Conservation (phyloP, 768 basidiomycete genomes). For the Leccinum barrowsii region DNA sequence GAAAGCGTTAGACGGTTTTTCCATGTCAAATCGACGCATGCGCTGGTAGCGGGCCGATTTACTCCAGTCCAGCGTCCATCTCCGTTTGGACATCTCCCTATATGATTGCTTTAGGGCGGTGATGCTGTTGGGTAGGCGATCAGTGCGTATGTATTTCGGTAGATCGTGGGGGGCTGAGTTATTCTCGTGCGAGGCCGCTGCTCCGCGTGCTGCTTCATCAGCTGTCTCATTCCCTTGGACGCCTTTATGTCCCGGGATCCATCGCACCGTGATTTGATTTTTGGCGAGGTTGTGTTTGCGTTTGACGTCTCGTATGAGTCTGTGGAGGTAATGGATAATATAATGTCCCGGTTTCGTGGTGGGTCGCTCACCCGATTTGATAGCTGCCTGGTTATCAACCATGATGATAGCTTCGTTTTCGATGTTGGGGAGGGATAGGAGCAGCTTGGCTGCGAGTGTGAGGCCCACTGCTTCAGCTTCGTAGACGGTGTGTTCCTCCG, state of each 20-base stretch:
- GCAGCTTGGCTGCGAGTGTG: neutral
- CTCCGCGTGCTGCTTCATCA: neutral
- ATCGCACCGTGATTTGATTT: neutral
- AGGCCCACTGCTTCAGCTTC: neutral
- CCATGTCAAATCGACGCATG: neutral
- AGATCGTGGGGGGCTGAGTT: neutral
- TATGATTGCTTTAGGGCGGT: neutral
- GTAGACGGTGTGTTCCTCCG: neutral
- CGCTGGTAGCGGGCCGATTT: neutral
- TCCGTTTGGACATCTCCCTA: neutral
- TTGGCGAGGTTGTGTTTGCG: too few relatives aligned
- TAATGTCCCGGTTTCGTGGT: neutral
- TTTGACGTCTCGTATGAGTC: neutral
- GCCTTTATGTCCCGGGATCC: neutral
- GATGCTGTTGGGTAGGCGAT: neutral
- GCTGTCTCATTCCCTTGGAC: neutral
- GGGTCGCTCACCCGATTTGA: neutral
- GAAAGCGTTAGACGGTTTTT: neutral
- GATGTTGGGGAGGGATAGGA: neutral
- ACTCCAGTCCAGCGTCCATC: neutral
- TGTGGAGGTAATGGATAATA: neutral
- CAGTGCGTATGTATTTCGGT: neutral
- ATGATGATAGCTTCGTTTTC: neutral
- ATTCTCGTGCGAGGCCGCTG: neutral
- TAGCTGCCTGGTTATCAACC: neutral